Conservation (phyloP, 345 rosid genomes). For the Balakata baccata region DNA sequence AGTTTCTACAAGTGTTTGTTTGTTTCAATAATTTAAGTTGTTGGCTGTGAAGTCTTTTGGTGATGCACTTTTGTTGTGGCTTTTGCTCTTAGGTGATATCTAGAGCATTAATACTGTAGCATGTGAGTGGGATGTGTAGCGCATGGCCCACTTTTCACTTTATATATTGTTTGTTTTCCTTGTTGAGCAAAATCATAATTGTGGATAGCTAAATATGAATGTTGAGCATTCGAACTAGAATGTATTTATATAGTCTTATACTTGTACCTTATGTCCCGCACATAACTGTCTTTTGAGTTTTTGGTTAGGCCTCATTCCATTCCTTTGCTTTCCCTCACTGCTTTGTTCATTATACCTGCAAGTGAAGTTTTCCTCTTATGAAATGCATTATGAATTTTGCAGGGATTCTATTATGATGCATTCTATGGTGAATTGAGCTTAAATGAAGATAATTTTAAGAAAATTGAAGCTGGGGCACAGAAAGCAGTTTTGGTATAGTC, state of each 20-base stretch:
- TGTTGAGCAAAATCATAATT: background rate
- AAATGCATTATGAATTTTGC: conserved; percentile 23
- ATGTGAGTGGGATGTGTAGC: background rate
- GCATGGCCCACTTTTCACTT: background rate
- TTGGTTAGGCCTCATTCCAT: background rate
- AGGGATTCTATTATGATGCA: conserved; percentile 99
- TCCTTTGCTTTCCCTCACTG: background rate
- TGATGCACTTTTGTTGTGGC: background rate
- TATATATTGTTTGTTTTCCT: background rate
- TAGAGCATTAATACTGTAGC: background rate
- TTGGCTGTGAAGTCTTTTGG: background rate
- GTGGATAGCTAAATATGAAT: background rate
- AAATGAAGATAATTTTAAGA: conserved; percentile 82
- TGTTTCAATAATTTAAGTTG: background rate
- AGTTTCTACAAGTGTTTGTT: background rate
- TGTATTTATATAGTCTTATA: background rate
- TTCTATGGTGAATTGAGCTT: conserved; percentile 82
- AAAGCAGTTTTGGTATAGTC: conserved; percentile 71
- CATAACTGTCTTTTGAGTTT: background rate
- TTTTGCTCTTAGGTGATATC: background rate
- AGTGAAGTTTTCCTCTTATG: background rate
- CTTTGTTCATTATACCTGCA: background rate
- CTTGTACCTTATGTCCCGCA: background rate
- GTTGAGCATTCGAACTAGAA: background rate
- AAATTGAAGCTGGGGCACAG: conserved; percentile 60